Base-by-base conservation (phyloP, 352 stramenopile genomes). In the Thalassiosira oceanica region DNA sequence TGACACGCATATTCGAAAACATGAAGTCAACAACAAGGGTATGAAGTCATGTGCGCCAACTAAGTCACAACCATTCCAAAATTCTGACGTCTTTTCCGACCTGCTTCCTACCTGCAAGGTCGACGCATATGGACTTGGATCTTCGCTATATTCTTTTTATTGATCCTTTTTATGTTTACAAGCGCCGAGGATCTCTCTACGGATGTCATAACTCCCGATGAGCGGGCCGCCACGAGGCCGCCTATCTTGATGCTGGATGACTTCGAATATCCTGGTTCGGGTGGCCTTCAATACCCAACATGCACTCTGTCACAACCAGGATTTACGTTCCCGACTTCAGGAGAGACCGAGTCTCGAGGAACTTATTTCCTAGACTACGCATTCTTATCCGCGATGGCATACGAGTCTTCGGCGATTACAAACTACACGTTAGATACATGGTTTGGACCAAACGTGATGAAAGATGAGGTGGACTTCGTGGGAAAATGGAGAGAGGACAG, bases 391-490 rank as follows among this genome's bases (percentile, higher is more conserved):
- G 68, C 52, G 10, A 45, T 78, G 50, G 61, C 61, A 33, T 78
- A 74, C 55, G 68, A 73, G 29, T 63, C 21, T 29, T 23, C 23
- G 28, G n/a, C 8, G 1, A 33, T 54, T 13, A 66, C 35, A 2
- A 41, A 65, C 3, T 69, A 43, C 31, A 51, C 42, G n/a, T 27
- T 78, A 10, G 20, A 33, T 11, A 15, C 53, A 44, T 78, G 61
- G 60, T 70, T 78, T 51, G 68, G 54, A 29, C 21, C 46, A 0
- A 53, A 44, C n/a, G 8, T 49, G 11, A 35, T 73, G 2, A 21
- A 73, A 36, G 61, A 78, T n/a, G 61, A 78, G 33, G 53, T 54
- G 48, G 68, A 78, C 28, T 78, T 69, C 31, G 68, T 78, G 1
- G 31, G 10, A 15, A 5, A 74, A 1, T 78, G 24, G 11, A 37